Evolutionary conservation across 2,329 filamentous ascomycete genomes (phyloP).

Genomic region (Xylariales sp.): DNA sequence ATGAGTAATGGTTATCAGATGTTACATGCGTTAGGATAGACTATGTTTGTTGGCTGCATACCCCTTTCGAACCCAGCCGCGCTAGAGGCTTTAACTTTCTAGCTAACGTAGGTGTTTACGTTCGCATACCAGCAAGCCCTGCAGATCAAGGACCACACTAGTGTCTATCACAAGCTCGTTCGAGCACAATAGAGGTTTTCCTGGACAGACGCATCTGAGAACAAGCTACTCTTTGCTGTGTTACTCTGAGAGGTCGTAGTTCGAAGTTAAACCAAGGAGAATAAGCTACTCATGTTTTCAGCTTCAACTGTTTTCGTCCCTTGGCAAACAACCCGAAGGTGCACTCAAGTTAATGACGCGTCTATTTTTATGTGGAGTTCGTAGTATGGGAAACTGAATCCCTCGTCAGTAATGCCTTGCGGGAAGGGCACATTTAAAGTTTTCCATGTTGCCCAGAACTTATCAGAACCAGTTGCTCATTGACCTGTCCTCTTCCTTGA

Average conservation of each 20-base stretch:
- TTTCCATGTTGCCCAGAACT: constrained; percentile 3
- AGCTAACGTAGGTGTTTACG: constrained; percentile 9
- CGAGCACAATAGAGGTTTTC: background rate
- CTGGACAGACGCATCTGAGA: background rate
- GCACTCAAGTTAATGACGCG: constrained; percentile 8
- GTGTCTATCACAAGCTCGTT: background rate
- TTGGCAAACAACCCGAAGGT: background rate
- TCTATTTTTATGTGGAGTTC: background rate
- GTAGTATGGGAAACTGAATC: background rate
- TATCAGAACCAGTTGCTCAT: background rate
- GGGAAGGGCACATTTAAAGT: constrained; percentile 7
- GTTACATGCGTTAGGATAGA: constrained; percentile 1
- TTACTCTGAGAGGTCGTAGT: too few species aligned
- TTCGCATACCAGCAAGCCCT: background rate
- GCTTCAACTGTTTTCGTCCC: background rate
- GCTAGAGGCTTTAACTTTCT: constrained; percentile 5
- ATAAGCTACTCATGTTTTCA: constrained; percentile 1
- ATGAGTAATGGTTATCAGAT: background rate
- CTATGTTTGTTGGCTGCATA: too few species aligned
- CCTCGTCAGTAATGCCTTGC: background rate
- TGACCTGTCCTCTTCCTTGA: background rate
- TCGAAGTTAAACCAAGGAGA: too few species aligned
- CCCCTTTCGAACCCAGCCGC: background rate
- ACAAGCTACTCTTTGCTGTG: background rate
- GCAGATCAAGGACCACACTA: constrained; percentile 13